A percentile compares a stretch with the other conserved stretches of the same genome.
Evolutionary conservation across 768 basidiomycete species (phyloP).

Genomic region (Termitomyces heimii): DNA sequence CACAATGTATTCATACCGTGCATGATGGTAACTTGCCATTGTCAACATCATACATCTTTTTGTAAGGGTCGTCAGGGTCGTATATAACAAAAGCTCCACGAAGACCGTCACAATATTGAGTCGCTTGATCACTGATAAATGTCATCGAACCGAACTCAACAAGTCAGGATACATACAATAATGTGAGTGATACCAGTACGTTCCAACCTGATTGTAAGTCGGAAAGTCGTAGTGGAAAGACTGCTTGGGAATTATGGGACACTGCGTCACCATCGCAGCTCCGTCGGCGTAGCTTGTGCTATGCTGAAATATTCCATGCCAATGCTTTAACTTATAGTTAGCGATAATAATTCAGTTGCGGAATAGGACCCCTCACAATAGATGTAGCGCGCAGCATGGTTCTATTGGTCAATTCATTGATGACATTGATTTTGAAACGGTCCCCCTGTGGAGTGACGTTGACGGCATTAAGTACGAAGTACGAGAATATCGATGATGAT

Average conservation of each 20-base stretch:
- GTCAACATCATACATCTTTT: constrained; percentile 1
- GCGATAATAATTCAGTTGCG: not conserved
- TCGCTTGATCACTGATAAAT: not conserved
- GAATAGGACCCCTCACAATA: not conserved
- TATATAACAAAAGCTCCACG: constrained; percentile 5
- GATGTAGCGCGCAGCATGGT: constrained; percentile 3
- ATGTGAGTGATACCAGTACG: constrained; percentile 6
- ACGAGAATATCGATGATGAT: not conserved
- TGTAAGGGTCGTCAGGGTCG: constrained; percentile 1
- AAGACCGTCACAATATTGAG: constrained; percentile 5
- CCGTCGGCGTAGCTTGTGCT: constrained; percentile 2
- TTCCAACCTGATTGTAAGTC: not conserved
- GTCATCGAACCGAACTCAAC: not conserved
- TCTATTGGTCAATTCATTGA: not conserved
- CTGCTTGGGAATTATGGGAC: constrained; percentile 1
- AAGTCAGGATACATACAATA: not conserved
- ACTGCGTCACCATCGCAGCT: constrained; percentile 1
- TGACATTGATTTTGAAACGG: constrained; percentile 5
- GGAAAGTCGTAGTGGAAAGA: constrained; percentile 1
- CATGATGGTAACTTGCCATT: not conserved
- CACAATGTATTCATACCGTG: not conserved
- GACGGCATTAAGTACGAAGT: not conserved
- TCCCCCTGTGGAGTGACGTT: not conserved
- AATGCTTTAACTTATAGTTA: not conserved
- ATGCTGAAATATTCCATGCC: constrained; percentile 4